These are phyloP conservation scores for Jackrogersella multiformis DNA, from an alignment of 495 filamentous ascomycete genomes.

Conservation along the genomic window DNA sequence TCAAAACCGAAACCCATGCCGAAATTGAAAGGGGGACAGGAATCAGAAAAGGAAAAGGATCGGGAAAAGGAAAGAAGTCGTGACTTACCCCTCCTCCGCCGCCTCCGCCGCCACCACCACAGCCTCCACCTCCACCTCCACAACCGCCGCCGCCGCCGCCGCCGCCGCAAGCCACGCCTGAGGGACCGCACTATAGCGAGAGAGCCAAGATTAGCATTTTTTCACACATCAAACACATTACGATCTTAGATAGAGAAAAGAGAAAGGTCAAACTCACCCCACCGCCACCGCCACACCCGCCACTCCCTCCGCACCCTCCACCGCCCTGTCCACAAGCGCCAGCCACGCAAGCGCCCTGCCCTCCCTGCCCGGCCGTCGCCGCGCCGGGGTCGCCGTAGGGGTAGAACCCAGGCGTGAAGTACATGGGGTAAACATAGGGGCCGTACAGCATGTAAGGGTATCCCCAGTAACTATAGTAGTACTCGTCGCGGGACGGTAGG, in stretches of 20 bases:
- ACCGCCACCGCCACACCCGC: constrained; percentile 55
- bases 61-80: too few species aligned
- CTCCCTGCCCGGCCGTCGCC: constrained; percentile 61
- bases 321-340: constrained; percentile 64
- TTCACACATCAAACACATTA: background rate
- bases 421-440: constrained; percentile 50
- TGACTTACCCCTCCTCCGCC: constrained; percentile 40
- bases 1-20: background rate
- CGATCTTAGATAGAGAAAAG: background rate
- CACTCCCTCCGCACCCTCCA: constrained; percentile 54
- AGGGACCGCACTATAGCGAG: constrained; percentile 42
- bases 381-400: constrained; percentile 61
- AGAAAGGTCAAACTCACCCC: constrained; percentile 45
- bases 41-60: background rate
- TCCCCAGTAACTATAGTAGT: constrained; percentile 62
- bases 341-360: constrained; percentile 53
- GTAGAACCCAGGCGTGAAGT: constrained; percentile 46
- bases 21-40: background rate
- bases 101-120: constrained; percentile 44
- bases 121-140: constrained; percentile 47
- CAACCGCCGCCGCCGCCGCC: constrained; percentile 46
- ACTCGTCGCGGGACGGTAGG: constrained; percentile 60
- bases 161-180: constrained; percentile 47
- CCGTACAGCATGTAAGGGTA: constrained; percentile 58
- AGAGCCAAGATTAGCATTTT: constrained; percentile 38